Base-by-base conservation (phyloP, 352 stramenopile genomes). In the Phytophthora nicotianae region DNA sequence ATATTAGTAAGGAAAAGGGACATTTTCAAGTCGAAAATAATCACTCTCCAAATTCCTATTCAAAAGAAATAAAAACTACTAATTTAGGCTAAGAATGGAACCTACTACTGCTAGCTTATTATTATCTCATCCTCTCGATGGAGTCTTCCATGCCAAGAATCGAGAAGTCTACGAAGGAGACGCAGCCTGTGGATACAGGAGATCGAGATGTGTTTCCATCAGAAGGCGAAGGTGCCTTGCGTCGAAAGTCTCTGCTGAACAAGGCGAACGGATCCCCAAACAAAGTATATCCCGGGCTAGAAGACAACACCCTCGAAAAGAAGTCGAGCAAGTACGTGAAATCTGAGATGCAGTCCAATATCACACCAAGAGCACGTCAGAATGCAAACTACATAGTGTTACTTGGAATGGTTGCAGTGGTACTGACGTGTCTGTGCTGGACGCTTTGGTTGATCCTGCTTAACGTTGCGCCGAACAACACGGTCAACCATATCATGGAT, bases 401-500 rank as follows among this genome's bases (percentile, higher is more conserved):
- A 11, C 14, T 13, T 2, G 13, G 13, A 16, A 13, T 52, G 13
- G 13, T 53, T 20, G 38, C 7, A 10, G 2, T 42, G 8, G 40
- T 52, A 10, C 20, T 33, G 3, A 20, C 38, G 4, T 72, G 53
- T 29, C 47, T 77, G 21, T 16, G 19, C 4, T 78, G 70, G 70
- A 72, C 49, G 6, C 0, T 60, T 2, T 64, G 58, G 49, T 29
- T 74, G 1, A 45, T 72, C 3, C 20, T 51, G 3, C 41, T 78
- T 8, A 77, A 60, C 20, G 16, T 73, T 14, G 52, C 35, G 1
- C 70, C 65, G 0, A 73, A 69, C 4, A 51, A 50, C 0, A 68
- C 54, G 1, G 62, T 70, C 3, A 70, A 75, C 27, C 38, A 21
- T 11, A 23, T 74, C 40, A 75, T 70, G 66, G 33, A 65, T 23